phyloP scores from a whole-genome alignment of 2,329 filamentous ascomycete genomes.

The Pseudogymnoascus sp. region DNA sequence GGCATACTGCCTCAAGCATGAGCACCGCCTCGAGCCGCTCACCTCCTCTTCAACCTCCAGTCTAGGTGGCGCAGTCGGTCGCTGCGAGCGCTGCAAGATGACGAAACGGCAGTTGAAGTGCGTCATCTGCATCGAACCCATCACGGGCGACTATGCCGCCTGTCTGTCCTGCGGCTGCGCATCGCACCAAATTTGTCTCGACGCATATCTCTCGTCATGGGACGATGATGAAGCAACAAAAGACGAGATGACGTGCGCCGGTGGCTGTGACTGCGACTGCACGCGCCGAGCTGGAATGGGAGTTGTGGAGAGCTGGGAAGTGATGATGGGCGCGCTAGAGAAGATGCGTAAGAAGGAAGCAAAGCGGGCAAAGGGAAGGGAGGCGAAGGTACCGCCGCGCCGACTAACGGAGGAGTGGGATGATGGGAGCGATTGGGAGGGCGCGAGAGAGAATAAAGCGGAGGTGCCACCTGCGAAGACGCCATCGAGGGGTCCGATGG shows the following conservation, averaged over 20 bases:
- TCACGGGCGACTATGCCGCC: constrained; percentile 52
- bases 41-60: constrained; percentile 29
- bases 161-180: constrained; percentile 59
- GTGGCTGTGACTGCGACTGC: constrained; percentile 59
- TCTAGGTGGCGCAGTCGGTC: constrained; percentile 40
- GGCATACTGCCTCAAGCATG: constrained; percentile 56
- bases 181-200: constrained; percentile 51
- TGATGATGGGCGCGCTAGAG: constrained; percentile 39
- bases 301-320: constrained; percentile 55
- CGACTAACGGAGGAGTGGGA: constrained; percentile 20
- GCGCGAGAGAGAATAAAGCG: constrained; percentile 18
- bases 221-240: constrained; percentile 26
- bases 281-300: constrained; percentile 49
- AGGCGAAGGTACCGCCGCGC: constrained; percentile 13
- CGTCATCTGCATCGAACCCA: constrained; percentile 55
- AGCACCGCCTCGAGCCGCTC: constrained; percentile 54
- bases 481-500: constrained; percentile 23
- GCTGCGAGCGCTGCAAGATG: constrained; percentile 43
- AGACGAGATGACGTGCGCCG: constrained; percentile 48
- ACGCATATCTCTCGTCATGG: constrained; percentile 40
- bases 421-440: constrained; percentile 21
- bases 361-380: constrained; percentile 1
- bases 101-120: constrained; percentile 52
- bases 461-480: constrained; percentile 15
- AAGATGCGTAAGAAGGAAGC: constrained; percentile 18